Conservation (phyloP, 768 basidiomycete genomes). For the Pleurotus cornucopiae region DNA sequence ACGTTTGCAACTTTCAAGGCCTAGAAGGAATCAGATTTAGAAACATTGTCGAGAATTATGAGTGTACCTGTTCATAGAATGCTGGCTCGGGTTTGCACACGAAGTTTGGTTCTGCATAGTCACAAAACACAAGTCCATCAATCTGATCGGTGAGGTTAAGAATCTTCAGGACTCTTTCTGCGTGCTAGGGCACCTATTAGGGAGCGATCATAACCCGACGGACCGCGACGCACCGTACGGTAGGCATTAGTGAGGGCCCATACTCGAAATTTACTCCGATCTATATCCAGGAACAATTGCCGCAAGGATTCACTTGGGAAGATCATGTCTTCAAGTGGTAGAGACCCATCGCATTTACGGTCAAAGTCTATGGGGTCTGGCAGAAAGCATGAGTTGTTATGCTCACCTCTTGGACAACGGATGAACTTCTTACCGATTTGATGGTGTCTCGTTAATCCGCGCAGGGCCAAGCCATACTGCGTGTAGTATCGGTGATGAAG, state of each 20-base stretch:
- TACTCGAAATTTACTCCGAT: constrained; percentile 69
- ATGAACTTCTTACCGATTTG: constrained; percentile 51
- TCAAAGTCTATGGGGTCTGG: constrained; percentile 81
- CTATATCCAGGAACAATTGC: constrained; percentile 73
- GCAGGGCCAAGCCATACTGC: constrained; percentile 78
- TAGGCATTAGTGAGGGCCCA: constrained; percentile 91
- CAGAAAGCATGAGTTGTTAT: background rate
- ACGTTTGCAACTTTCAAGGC: constrained; percentile 62
- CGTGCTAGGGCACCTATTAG: constrained; percentile 51
- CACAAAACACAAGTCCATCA: constrained; percentile 75
- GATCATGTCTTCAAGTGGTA: constrained; percentile 80
- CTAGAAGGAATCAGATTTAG: constrained; percentile 27
- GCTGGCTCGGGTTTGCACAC: constrained; percentile 78
- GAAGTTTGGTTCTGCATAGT: constrained; percentile 65
- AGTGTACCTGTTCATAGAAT: constrained; percentile 57
- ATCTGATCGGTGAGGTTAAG: constrained; percentile 69
- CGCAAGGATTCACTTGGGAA: constrained; percentile 56
- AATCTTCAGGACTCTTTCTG: constrained; percentile 72
- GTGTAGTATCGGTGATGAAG: constrained; percentile 73
- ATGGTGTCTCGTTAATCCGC: constrained; percentile 75
- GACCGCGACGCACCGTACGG: constrained; percentile 44
- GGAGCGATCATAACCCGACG: constrained; percentile 9
- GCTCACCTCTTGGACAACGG: background rate
- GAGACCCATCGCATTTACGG: constrained; percentile 74
- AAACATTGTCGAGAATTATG: background rate